phyloP scores from a whole-genome alignment of 2,329 filamentous ascomycete species.

The Phaeosphaeria sp. region DNA sequence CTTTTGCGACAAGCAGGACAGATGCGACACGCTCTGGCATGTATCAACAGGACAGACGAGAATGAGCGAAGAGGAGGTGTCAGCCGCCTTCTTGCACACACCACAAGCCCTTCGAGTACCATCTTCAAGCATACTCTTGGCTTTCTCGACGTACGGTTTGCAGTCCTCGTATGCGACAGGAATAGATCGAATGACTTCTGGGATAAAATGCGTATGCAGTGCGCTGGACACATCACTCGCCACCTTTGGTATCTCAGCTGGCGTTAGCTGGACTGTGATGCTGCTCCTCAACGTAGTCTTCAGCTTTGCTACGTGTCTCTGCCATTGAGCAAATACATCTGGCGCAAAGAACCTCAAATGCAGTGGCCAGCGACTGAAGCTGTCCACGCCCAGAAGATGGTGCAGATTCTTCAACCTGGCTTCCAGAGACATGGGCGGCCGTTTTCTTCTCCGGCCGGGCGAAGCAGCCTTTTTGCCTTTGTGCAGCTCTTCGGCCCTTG shows the following conservation, averaged over 20 bases:
- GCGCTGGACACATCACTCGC: constrained; percentile 26
- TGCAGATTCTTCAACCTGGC: constrained; percentile 82
- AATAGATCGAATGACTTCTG: constrained; percentile 49
- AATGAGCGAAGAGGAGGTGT: constrained; percentile 49
- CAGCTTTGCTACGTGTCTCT: constrained; percentile 52
- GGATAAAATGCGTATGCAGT: constrained; percentile 32
- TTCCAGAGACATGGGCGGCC: constrained; percentile 66
- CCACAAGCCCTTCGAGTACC: constrained; percentile 48
- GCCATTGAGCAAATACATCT: constrained; percentile 76
- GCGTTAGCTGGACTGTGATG: constrained; percentile 39
- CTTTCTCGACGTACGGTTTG: constrained; percentile 61
- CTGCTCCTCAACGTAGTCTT: constrained; percentile 30
- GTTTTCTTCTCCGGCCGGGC: constrained; percentile 49
- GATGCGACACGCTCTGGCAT: constrained; percentile 61
- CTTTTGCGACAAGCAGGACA: constrained; percentile 61
- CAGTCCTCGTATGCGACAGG: constrained; percentile 61
- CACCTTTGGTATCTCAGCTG: constrained; percentile 32
- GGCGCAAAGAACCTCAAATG: constrained; percentile 77
- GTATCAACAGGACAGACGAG: constrained; percentile 59
- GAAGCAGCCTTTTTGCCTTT: constrained; percentile 33
- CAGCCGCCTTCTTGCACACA: constrained; percentile 56
- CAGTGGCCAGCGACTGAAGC: constrained; percentile 85
- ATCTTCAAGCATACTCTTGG: constrained; percentile 38
- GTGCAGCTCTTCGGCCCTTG: constrained; percentile 43
- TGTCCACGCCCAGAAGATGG: constrained; percentile 76